Conservation (phyloP, 805 yeast genomes). For the Sugiyamaella boreocaroliniensis region DNA sequence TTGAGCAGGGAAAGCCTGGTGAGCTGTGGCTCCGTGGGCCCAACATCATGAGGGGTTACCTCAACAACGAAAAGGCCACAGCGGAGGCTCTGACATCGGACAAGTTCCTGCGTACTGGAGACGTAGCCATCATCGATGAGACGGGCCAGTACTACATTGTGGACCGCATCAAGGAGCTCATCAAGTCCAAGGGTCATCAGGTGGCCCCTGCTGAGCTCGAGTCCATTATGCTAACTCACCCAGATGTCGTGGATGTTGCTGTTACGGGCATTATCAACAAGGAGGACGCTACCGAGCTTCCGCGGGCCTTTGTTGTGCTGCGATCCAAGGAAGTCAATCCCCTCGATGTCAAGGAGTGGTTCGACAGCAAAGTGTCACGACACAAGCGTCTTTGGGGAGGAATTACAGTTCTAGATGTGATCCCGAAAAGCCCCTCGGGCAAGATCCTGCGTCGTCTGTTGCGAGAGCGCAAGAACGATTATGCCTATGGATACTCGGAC, state of each 20-base stretch:
- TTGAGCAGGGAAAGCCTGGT: constrained; percentile 43
- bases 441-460: constrained; percentile 88
- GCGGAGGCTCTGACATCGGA: constrained; percentile 35
- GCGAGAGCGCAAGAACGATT: constrained; percentile 44
- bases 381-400: constrained; percentile 38
- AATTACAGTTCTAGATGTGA: constrained; percentile 66
- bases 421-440: constrained; percentile 93
- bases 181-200: constrained; percentile 62
- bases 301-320: constrained; percentile 34
- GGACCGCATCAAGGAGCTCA: constrained; percentile 30
- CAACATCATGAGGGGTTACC: constrained; percentile 45
- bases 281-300: constrained; percentile 71
- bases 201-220: constrained; percentile 94
- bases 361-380: constrained; percentile 31
- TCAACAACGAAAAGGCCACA: constrained; percentile 42
- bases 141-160: constrained; percentile 43
- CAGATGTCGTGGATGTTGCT: constrained; percentile 76
- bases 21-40: constrained; percentile 49
- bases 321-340: constrained; percentile 19
- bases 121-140: constrained; percentile 41
- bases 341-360: constrained; percentile 27
- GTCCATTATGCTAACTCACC: constrained; percentile 68
- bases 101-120: constrained; percentile 50
- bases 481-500: constrained; percentile 8
- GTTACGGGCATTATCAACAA: constrained; percentile 68